phyloP scores from a whole-genome alignment of 2,329 filamentous ascomycete species.

The Pseudogymnoascus sp. region DNA sequence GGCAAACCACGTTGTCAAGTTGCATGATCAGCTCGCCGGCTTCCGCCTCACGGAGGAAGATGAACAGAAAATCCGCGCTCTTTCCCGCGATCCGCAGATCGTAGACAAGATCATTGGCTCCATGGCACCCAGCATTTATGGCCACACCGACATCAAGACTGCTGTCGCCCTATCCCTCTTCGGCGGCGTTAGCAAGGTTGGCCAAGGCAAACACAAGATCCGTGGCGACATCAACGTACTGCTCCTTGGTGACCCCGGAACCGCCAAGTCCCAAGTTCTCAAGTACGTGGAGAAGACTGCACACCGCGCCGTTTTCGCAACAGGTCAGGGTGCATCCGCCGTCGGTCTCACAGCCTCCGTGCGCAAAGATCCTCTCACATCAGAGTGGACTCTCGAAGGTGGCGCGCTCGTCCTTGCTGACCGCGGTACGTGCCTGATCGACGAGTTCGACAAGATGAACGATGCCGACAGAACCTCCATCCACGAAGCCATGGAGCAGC shows the following conservation, averaged over 20 bases:
- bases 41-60: slow-evolving; percentile 94
- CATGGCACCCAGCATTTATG: slow-evolving; percentile 95
- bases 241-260: slow-evolving; percentile 91
- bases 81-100: slow-evolving; percentile 85
- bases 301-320: slow-evolving; percentile 93
- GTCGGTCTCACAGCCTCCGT: slow-evolving; percentile 97
- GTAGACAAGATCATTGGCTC: slow-evolving; percentile 88
- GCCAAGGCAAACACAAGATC: slow-evolving; percentile 81
- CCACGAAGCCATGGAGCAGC: slow-evolving; percentile 99
- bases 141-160: slow-evolving; percentile 94
- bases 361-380: slow-evolving; percentile 86
- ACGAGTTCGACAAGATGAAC: slow-evolving; percentile 99
- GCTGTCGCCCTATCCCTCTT: slow-evolving; percentile 90
- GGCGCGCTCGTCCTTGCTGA: slow-evolving; percentile 92
- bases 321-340: slow-evolving; percentile 91
- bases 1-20: slow-evolving; percentile 94
- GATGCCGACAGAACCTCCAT: slow-evolving; percentile 97
- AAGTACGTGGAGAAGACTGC: slow-evolving; percentile 98
- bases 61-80: slow-evolving; percentile 76
- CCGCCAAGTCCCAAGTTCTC: slow-evolving; percentile 92
- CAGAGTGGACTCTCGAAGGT: slow-evolving; percentile 95
- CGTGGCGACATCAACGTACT: slow-evolving; percentile 97
- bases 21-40: slow-evolving; percentile 92
- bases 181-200: slow-evolving; percentile 84
- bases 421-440: slow-evolving; percentile 88